Percentiles rank a stretch among this genome's conserved stretches.
phyloP scores from a whole-genome alignment of 768 basidiomycete genomes.

The Cubamyces lactineus region DNA sequence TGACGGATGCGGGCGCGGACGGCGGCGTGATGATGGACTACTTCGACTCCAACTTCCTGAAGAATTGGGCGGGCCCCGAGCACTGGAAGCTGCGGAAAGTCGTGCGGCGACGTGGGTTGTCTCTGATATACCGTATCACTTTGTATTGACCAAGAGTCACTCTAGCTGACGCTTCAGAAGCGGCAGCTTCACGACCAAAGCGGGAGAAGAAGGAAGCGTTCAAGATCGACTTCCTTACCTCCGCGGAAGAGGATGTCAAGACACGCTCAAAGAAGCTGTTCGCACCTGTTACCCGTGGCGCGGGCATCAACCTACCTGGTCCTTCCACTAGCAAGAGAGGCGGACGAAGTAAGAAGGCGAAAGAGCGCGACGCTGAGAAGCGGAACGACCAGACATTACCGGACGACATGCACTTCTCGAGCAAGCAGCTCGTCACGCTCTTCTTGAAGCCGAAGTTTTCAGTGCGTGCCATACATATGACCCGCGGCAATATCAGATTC shows the following conservation, averaged over 20 bases:
- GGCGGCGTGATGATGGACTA: slow-evolving; percentile 75
- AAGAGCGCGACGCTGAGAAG: slow-evolving; percentile 59
- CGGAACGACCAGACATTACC: slow-evolving; percentile 80
- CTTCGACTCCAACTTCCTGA: slow-evolving; percentile 83
- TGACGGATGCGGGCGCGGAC: slow-evolving; percentile 70
- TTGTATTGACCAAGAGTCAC: background rate
- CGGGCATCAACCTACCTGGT: slow-evolving; percentile 64
- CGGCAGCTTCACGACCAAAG: slow-evolving; percentile 53
- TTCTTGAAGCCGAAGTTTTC: slow-evolving; percentile 97
- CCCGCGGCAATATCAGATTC: background rate
- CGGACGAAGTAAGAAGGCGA: slow-evolving; percentile 50
- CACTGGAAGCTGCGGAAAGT: slow-evolving; percentile 94
- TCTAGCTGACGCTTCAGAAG: slow-evolving; percentile 54
- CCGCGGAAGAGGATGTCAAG: slow-evolving; percentile 61
- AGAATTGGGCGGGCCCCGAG: slow-evolving; percentile 99
- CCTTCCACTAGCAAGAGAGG: slow-evolving; percentile 35
- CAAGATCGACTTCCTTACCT: slow-evolving; percentile 76
- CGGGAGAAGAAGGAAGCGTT: slow-evolving; percentile 81
- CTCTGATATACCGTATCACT: background rate
- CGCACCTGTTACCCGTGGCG: slow-evolving; percentile 71
- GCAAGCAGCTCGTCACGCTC: slow-evolving; percentile 83
- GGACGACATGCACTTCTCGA: slow-evolving; percentile 98
- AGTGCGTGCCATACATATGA: slow-evolving; percentile 47
- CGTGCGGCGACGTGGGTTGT: slow-evolving; percentile 70
- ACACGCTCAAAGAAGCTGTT: slow-evolving; percentile 73